Evolutionary conservation across 2,329 filamentous ascomycete genomes (phyloP), one percentile per base, ranked within the genome.

Genomic region (Fusarium falciforme): DNA sequence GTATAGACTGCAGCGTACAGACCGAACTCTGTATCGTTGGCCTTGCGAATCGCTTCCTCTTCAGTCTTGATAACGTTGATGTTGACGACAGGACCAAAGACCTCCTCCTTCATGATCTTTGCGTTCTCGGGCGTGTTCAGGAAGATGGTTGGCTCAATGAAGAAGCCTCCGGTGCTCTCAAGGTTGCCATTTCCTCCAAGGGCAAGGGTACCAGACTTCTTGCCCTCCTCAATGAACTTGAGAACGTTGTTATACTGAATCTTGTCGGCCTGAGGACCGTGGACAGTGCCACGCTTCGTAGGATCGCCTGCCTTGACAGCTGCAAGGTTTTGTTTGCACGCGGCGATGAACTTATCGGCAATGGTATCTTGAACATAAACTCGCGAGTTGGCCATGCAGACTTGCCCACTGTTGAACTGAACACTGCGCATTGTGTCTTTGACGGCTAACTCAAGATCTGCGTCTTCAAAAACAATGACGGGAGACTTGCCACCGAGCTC

Each of bases 401-500:
- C 85, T 75, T 92, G 90, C 0, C 90, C 89, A 61, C 86, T 87
- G 77, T 90, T 86, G 70, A 82, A 83, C 67, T 87, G 84, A 60
- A 91, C 85, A 29, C 85, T 84, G 72, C 75, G 72, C 72, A 81
- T 78, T 2, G 84, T 83, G 42, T 83, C 79, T 8, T 93, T 87
- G 10, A 90, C 91, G 1, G 75, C 72, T 4, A 66, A 63, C 2
- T 77, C 66, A 10, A 76, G 27, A 4, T 76, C 72, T 1, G 74
- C 75, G 76, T 93, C 92, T 4, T 89, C 88, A 67, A 93, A 93
- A 6, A 93, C 84, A 20, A 93, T 80, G 17, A 90, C 85, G 0
- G 91, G 91, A 1, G 87, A 90, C 80, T 93, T 93, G 55, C 92
- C 92, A n/a, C 91, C 92, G 1, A 91, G 88, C 81, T 93, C 91